These are phyloP conservation scores for Didymella exigua DNA, from an alignment of 2,329 filamentous ascomycete genomes.

Conservation along the genomic window DNA sequence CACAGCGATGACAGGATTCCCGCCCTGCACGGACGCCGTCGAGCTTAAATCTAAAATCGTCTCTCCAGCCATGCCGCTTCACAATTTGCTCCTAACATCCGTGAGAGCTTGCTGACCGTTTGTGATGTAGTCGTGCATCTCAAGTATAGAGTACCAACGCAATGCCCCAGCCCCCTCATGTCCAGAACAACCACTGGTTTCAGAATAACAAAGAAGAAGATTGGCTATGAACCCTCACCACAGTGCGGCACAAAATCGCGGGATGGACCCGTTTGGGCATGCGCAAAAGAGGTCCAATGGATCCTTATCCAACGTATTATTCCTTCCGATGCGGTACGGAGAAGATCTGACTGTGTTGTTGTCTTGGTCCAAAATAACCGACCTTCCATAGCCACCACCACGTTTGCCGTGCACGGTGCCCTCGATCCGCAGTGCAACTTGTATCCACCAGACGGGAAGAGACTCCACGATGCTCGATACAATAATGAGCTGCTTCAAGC, in stretches of 20 bases:
- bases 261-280: slow-evolving; percentile 31
- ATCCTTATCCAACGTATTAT: slow-evolving; percentile 12
- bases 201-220: not conserved
- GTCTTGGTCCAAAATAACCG: not conserved
- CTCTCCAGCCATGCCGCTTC: slow-evolving; percentile 13
- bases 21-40: slow-evolving; percentile 25
- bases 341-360: slow-evolving; percentile 16
- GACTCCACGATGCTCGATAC: slow-evolving; percentile 16
- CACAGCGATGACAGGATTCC: slow-evolving; percentile 27
- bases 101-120: slow-evolving; percentile 7
- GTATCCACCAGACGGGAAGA: slow-evolving; percentile 6
- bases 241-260: slow-evolving; percentile 21
- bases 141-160: slow-evolving; percentile 6
- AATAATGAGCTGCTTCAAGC: slow-evolving; percentile 17
- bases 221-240: not conserved
- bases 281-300: slow-evolving; percentile 1
- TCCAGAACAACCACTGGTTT: slow-evolving; percentile 11
- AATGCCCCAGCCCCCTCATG: slow-evolving; percentile 12
- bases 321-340: slow-evolving; percentile 12
- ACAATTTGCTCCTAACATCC: not conserved
- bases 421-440: not conserved
- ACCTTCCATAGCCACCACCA: slow-evolving; percentile 11
- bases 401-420: not conserved
- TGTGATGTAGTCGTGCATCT: slow-evolving; percentile 25
- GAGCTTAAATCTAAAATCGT: slow-evolving; percentile 25